phyloP scores from a whole-genome alignment of 2,329 filamentous ascomycete species.

The Microdochium bolleyi region DNA sequence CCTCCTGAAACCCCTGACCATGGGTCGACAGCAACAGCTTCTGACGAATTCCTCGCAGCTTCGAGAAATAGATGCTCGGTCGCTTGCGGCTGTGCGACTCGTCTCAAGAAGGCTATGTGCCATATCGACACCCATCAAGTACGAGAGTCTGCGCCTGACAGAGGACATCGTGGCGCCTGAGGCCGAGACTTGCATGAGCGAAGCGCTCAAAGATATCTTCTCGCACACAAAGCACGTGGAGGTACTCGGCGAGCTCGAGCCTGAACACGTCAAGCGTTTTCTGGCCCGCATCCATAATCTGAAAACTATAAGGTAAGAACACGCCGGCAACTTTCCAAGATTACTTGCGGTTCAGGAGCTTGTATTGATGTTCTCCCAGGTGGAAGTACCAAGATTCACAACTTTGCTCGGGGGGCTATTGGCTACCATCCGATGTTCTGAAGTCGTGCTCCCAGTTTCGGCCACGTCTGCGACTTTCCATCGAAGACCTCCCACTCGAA shows the following conservation, averaged over 20 bases:
- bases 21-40: slow-evolving; percentile 1
- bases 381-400: neutral
- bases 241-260: slow-evolving; percentile 30
- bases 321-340: slow-evolving; percentile 4
- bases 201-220: slow-evolving; percentile 25
- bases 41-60: slow-evolving; percentile 20
- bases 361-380: neutral
- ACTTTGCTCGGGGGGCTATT: slow-evolving; percentile 14
- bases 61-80: slow-evolving; percentile 23
- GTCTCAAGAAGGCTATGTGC: slow-evolving; percentile 30
- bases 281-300: slow-evolving; percentile 26
- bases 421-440: slow-evolving; percentile 30
- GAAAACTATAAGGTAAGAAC: slow-evolving; percentile 30
- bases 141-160: slow-evolving; percentile 28
- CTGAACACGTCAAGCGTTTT: slow-evolving; percentile 23
- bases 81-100: slow-evolving; percentile 25
- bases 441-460: slow-evolving; percentile 17
- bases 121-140: slow-evolving; percentile 33
- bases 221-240: slow-evolving; percentile 30
- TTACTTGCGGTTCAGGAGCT: neutral
- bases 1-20: neutral
- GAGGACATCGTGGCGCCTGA: slow-evolving; percentile 24
- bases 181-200: slow-evolving; percentile 22
- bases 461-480: slow-evolving; percentile 22
- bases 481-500: slow-evolving; percentile 32